These are phyloP conservation scores for Hypsizygus ulmarius DNA, from an alignment of 1,284 basidiomycete species.

Conservation along the genomic window DNA sequence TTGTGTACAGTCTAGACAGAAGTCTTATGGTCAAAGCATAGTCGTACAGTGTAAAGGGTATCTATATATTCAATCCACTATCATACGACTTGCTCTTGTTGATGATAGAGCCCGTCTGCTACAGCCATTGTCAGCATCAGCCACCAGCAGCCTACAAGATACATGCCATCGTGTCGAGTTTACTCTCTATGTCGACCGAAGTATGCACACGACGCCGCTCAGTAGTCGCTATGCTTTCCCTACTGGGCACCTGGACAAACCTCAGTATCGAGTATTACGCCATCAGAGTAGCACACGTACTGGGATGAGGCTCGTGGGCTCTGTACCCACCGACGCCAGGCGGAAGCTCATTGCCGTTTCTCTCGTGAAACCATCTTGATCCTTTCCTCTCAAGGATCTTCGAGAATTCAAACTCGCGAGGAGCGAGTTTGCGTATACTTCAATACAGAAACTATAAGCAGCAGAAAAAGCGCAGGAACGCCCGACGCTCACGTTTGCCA, in stretches of 20 bases:
- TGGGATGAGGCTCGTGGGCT: slow-evolving; percentile 19
- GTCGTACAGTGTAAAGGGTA: neutral
- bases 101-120: slow-evolving; percentile 2
- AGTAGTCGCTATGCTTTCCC: slow-evolving; percentile 6
- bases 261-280: neutral
- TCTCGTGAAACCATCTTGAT: slow-evolving; percentile 20
- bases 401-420: slow-evolving; percentile 45
- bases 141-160: neutral
- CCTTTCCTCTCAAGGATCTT: slow-evolving; percentile 28
- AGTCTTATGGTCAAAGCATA: no score
- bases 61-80: slow-evolving; percentile 9
- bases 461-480: neutral
- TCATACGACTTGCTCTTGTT: slow-evolving; percentile 5
- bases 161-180: slow-evolving; percentile 11
- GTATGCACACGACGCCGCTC: slow-evolving; percentile 8
- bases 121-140: neutral
- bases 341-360: slow-evolving; percentile 33
- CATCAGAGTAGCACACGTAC: slow-evolving; percentile 14
- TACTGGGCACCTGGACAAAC: slow-evolving; percentile 9
- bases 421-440: slow-evolving; percentile 46
- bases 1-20: no score
- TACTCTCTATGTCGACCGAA: slow-evolving; percentile 8
- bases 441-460: neutral
- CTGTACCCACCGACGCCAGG: slow-evolving; percentile 25
- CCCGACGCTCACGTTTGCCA: slow-evolving; percentile 37